A percentile compares a stretch with the other conserved stretches of the same genome.
Evolutionary conservation across 176 grass and related monocot species (phyloP).

Genomic region (Avena insularis): DNA sequence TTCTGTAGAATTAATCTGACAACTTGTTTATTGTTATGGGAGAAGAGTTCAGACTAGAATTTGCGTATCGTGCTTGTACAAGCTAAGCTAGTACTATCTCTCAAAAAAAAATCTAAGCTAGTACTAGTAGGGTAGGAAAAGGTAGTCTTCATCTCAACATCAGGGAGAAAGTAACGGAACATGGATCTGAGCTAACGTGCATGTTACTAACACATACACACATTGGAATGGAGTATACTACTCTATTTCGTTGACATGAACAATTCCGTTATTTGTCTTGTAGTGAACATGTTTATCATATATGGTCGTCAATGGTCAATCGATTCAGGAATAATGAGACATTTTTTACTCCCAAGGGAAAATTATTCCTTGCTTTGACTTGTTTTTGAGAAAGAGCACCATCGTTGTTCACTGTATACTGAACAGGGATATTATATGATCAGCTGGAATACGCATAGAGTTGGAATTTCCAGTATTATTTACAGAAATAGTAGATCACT

Average conservation of each 20-base stretch:
- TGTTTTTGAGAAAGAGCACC: too few species aligned
- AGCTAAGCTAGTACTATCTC: background rate
- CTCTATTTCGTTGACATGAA: background rate
- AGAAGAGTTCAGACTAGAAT: background rate
- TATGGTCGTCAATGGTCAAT: background rate
- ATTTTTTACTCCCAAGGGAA: background rate
- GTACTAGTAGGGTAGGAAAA: background rate
- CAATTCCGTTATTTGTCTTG: background rate
- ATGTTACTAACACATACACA: background rate
- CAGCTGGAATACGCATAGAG: background rate
- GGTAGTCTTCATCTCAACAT: background rate
- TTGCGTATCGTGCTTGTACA: background rate
- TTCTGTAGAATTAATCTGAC: background rate
- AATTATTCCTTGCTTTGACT: too few species aligned
- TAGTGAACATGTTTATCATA: conserved; percentile 1
- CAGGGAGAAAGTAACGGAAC: background rate
- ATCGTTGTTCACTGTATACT: background rate
- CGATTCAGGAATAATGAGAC: background rate
- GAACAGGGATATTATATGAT: background rate
- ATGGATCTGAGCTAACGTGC: background rate
- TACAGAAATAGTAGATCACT: background rate
- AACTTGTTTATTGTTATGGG: background rate
- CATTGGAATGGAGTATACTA: background rate
- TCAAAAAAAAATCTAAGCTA: too few species aligned
- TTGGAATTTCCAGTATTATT: background rate